Base-by-base conservation (phyloP, 305 asterid genomes). In the Fraxinus latifolia region DNA sequence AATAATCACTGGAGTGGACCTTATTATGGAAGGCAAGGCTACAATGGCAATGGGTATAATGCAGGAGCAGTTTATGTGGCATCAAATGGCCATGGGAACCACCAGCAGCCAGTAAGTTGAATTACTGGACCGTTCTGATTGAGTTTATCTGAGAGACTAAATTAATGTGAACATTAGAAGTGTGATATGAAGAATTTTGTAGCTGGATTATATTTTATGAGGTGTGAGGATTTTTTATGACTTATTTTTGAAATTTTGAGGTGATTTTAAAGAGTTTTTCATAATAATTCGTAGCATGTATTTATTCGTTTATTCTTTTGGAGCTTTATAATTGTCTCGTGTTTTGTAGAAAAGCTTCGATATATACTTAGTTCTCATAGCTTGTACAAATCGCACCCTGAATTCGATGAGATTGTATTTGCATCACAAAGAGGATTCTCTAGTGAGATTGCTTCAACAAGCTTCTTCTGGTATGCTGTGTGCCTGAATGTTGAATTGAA, bases 21-120 rank as follows among this genome's bases (percentile, higher is more conserved):
- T 25, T 77, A 82, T 79, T 77, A 90, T 55, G 88, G 85, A 78
- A 87, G 92, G 83, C 92, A 89, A 77, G 88, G 87, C 37, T 79
- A 86, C 85, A 88, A 87, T 67, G 91, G 97, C 39, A 88, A 88
- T 34, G 89, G 89, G 68, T 79, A 92, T 55, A 80, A 84, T 77
- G 81, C 83, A 6, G 88, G 91, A 55, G 85, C 85, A 50, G 85
- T 82, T 11, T 78, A 87, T 73, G 91, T 88, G 25, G 83, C 87
- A 17, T 81, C 90, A 8, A 88, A 88, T 25, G 94, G 93, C 74
- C 81, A 89, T 2, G 89, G 84, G 44, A 85, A 81, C 84, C 87
- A 85, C 70, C 90, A 90, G 87, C 91, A 90, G 81, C 88, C 92
- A 32, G 92, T 86, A 9, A 92, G 88, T 88, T 91, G 77, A 87